Conservation (phyloP, 805 yeast genomes). For the Jamesozyma rosinii region DNA sequence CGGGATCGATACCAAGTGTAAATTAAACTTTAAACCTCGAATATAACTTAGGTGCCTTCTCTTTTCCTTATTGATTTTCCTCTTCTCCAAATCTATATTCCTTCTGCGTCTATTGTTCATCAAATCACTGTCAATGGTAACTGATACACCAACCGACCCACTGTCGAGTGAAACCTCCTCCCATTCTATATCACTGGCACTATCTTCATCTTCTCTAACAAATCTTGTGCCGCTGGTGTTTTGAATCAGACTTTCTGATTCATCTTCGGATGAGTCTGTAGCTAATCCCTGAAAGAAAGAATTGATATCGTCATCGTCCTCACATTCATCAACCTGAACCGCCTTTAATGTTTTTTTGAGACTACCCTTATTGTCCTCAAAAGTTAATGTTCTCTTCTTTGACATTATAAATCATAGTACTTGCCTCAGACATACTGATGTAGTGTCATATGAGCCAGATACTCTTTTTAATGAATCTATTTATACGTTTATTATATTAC, state of each 20-base stretch:
- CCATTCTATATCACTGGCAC: conserved; percentile 19
- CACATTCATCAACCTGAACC: not conserved
- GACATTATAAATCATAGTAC: not conserved
- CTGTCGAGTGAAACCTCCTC: conserved; percentile 20
- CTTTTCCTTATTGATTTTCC: not conserved
- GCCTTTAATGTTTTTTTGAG: not conserved
- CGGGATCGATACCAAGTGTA: conserved; percentile 18
- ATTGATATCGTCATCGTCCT: conserved; percentile 1
- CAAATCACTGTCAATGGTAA: not conserved
- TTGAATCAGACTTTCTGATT: not conserved
- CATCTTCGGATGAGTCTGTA: not conserved
- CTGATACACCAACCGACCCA: not conserved
- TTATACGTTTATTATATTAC: too few species aligned
- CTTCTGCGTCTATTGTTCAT: not conserved
- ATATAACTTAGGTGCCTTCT: conserved; percentile 2
- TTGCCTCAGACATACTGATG: too few species aligned
- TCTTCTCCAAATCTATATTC: conserved; percentile 1
- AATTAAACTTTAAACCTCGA: conserved; percentile 11
- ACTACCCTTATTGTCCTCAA: not conserved
- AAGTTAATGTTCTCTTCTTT: not conserved
- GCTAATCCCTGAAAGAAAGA: not conserved
- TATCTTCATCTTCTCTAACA: conserved; percentile 1
- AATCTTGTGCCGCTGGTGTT: not conserved
- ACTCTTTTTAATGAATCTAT: too few species aligned
- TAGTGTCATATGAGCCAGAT: too few species aligned